Conservation (phyloP, 371 early-diverging fungal genomes). For the Cokeromyces recurvatus region DNA sequence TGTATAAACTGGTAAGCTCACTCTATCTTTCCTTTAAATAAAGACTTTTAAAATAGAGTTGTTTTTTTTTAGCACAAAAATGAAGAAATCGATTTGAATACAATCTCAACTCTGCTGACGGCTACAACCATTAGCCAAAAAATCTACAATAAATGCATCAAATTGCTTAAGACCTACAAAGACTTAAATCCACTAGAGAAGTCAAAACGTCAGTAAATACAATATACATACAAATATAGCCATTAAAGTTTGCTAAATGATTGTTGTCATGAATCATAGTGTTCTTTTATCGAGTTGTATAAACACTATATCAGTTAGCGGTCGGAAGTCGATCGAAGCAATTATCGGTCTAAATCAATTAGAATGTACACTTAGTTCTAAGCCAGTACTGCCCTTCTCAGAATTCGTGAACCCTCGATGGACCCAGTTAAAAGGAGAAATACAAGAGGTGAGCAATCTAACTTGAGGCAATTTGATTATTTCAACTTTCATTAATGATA, state of each 20-base stretch:
- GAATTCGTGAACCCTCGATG: constrained; percentile 1
- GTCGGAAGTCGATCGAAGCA: constrained; percentile 1
- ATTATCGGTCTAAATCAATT: constrained; percentile 5
- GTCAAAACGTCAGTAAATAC: constrained; percentile 4
- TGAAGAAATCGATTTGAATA: too few species aligned
- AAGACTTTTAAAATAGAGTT: too few species aligned
- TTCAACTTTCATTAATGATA: constrained; percentile 1
- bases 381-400: constrained; percentile 3
- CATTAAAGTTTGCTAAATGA: constrained; percentile 1
- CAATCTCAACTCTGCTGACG: too few species aligned
- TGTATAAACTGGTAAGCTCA: too few species aligned
- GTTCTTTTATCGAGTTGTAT: constrained; percentile 5
- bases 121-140: constrained; percentile 4
- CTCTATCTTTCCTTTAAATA: too few species aligned
- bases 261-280: neutral
- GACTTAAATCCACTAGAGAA: constrained; percentile 4
- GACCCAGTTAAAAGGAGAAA: constrained; percentile 1
- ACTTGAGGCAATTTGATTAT: neutral
- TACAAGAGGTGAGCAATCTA: neutral
- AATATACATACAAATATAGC: constrained; percentile 3
- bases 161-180: constrained; percentile 2
- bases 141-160: constrained; percentile 6
- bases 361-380: constrained; percentile 3
- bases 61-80: too few species aligned
- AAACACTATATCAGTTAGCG: constrained; percentile 2